A percentile compares a stretch with the other conserved stretches of the same genome.
Evolutionary conservation across 768 basidiomycete species (phyloP).

Genomic region (Tricholomella constricta): DNA sequence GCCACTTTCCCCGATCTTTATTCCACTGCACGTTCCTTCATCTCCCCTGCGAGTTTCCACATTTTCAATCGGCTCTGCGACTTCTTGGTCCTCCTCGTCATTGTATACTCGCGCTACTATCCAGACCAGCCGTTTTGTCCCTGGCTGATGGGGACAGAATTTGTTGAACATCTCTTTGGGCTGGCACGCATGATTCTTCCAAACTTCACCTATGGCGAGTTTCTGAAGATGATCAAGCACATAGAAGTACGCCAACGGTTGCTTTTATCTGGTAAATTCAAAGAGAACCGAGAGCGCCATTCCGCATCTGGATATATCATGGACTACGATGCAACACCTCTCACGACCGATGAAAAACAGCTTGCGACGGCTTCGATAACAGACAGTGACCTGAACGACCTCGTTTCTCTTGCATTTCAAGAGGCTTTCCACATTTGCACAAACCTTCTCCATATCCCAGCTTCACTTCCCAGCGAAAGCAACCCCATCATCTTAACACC

Average conservation of each 20-base stretch:
- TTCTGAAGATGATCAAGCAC: slow-evolving; percentile 27
- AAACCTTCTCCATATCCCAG: slow-evolving; percentile 1
- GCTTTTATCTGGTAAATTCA: slow-evolving; percentile 22
- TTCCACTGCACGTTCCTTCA: slow-evolving; percentile 20
- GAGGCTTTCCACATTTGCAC: not conserved
- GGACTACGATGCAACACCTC: slow-evolving; percentile 1
- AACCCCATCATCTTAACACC: not conserved
- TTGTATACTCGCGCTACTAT: slow-evolving; percentile 19
- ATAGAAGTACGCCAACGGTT: slow-evolving; percentile 26
- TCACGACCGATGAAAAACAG: not conserved
- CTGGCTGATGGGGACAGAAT: slow-evolving; percentile 25
- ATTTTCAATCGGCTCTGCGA: slow-evolving; percentile 31
- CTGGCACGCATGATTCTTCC: slow-evolving; percentile 26
- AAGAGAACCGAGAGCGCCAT: not conserved
- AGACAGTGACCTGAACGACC: not conserved
- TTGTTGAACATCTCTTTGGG: slow-evolving; percentile 32
- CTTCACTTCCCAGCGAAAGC: not conserved
- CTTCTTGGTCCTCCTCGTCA: slow-evolving; percentile 18
- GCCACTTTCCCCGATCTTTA: slow-evolving; percentile 23
- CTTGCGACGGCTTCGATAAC: not conserved
- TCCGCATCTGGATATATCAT: slow-evolving; percentile 1
- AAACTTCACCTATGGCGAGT: slow-evolving; percentile 28
- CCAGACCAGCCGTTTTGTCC: slow-evolving; percentile 25
- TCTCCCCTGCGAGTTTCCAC: slow-evolving; percentile 27
- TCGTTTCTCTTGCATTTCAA: not conserved